These are phyloP conservation scores for Amanita pallidorosea DNA, from an alignment of 768 basidiomycete species.

Conservation along the genomic window DNA sequence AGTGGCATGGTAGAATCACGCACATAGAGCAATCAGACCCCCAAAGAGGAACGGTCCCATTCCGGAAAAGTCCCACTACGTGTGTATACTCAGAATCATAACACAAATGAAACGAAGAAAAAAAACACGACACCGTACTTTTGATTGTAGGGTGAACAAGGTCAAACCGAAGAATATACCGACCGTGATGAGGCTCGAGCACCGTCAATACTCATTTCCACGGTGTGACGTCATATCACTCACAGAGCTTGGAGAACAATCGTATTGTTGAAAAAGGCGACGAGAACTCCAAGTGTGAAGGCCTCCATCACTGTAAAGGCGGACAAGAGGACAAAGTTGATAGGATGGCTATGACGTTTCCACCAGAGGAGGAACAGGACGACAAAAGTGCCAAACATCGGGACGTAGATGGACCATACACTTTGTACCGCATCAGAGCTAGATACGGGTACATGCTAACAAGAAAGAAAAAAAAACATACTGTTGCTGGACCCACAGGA, in stretches of 20 bases:
- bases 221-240: conserved; percentile 13
- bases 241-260: conserved; percentile 84
- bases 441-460: background rate
- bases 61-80: conserved; percentile 86
- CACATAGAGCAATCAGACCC: conserved; percentile 69
- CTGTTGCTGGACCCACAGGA: conserved; percentile 67
- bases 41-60: conserved; percentile 89
- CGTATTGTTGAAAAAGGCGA: conserved; percentile 60
- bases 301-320: conserved; percentile 90
- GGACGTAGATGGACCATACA: conserved; percentile 71
- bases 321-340: conserved; percentile 76
- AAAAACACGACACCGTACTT: conserved; percentile 33
- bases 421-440: conserved; percentile 24
- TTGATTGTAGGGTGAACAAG: conserved; percentile 89
- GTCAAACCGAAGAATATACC: conserved; percentile 93
- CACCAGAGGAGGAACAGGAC: conserved; percentile 78
- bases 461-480: conserved; percentile 23
- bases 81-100: background rate
- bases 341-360: conserved; percentile 87
- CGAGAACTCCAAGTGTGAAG: conserved; percentile 77
- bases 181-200: conserved; percentile 65
- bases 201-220: conserved; percentile 5
- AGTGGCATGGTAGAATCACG: conserved; percentile 11
- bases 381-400: conserved; percentile 68
- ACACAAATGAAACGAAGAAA: background rate